These are phyloP conservation scores for Dendryphion nanum DNA, from an alignment of 2,329 filamentous ascomycete genomes.

Conservation along the genomic window DNA sequence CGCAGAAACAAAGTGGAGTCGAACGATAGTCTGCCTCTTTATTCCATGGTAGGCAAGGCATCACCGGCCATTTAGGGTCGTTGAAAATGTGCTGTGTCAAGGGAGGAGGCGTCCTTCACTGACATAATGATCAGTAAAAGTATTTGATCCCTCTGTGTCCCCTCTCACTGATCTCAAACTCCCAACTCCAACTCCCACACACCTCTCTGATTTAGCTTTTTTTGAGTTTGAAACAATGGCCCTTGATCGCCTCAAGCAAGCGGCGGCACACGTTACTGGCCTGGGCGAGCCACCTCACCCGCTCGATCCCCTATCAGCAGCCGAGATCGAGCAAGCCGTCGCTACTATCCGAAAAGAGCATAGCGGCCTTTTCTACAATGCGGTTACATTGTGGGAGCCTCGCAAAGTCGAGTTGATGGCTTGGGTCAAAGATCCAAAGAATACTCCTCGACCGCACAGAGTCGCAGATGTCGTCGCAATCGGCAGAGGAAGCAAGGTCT, in stretches of 20 bases:
- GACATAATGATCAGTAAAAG: no score
- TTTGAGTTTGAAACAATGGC: slow-evolving; percentile 48
- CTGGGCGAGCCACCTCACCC: slow-evolving; percentile 61
- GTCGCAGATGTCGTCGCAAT: slow-evolving; percentile 83
- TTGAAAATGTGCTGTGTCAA: no score
- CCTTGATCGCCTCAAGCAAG: slow-evolving; percentile 62
- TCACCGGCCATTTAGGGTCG: no score
- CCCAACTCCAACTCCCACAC: slow-evolving; percentile 2
- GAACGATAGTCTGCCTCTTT: no score
- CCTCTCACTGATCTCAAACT: neutral
- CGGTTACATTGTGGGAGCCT: slow-evolving; percentile 80
- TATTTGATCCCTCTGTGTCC: neutral
- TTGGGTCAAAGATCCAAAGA: slow-evolving; percentile 69
- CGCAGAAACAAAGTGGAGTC: no score
- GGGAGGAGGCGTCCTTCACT: no score
- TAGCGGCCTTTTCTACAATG: slow-evolving; percentile 76
- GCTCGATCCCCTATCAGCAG: slow-evolving; percentile 70
- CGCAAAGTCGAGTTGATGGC: slow-evolving; percentile 79
- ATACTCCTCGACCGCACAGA: slow-evolving; percentile 62
- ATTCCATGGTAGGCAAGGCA: neutral
- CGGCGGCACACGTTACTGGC: slow-evolving; percentile 61
- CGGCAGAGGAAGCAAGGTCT: slow-evolving; percentile 73
- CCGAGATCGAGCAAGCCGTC: slow-evolving; percentile 73
- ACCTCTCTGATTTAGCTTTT: slow-evolving; percentile 3
- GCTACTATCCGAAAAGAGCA: slow-evolving; percentile 68